A percentile compares a stretch with the other conserved stretches of the same genome.
phyloP scores from a whole-genome alignment of 352 stramenopile species.

The Thalassiosira mediterranea region DNA sequence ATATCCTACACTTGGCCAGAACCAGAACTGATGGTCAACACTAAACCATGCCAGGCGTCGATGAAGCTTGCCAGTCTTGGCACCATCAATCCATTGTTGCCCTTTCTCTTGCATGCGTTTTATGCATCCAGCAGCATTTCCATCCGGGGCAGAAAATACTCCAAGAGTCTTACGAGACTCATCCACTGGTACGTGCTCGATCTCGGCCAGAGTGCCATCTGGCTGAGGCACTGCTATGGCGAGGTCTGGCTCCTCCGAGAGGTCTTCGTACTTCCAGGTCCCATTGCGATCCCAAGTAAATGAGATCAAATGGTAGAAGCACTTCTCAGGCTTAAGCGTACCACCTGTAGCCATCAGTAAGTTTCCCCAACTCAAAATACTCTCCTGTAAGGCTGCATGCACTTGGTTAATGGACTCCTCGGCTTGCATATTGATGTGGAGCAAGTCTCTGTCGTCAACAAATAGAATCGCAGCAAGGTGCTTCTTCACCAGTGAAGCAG shows the following conservation, averaged over 20 bases:
- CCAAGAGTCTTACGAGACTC: conserved; percentile 17
- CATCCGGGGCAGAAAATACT: conserved; percentile 7
- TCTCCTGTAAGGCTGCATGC: neutral
- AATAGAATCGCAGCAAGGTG: conserved; percentile 12
- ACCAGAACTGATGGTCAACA: neutral
- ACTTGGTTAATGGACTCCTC: neutral
- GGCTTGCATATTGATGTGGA: conserved; percentile 10
- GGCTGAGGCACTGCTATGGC: neutral
- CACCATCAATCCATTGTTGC: conserved; percentile 12
- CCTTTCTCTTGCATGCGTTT: conserved; percentile 14
- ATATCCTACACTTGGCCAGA: neutral
- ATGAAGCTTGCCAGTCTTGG: neutral
- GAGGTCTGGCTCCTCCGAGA: neutral
- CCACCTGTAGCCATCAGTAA: neutral
- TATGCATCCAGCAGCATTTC: neutral
- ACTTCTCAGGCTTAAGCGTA: conserved; percentile 3
- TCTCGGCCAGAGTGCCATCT: neutral
- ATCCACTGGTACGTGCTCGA: neutral
- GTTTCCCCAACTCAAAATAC: neutral
- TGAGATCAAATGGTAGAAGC: conserved; percentile 10
- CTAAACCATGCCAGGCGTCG: neutral
- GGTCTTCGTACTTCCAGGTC: neutral
- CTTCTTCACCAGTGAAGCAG: neutral
- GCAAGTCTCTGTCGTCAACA: neutral
- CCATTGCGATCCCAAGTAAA: neutral